Conservation (phyloP, 495 filamentous ascomycete genomes). For the Aspergillus conjunctus region DNA sequence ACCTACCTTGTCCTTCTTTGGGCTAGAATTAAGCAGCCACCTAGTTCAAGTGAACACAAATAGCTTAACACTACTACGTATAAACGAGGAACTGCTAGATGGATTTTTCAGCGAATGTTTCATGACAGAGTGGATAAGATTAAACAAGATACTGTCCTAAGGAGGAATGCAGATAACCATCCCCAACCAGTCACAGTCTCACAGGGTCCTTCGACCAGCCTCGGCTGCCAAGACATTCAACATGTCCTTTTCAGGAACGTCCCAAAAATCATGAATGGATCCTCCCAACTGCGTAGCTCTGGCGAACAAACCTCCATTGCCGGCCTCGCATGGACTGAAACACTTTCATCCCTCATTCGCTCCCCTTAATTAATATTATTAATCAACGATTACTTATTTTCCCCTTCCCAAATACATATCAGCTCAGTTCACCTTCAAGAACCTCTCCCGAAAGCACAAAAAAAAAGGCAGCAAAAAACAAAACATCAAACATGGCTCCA, state of each 20-base stretch:
- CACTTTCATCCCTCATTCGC: too few species aligned
- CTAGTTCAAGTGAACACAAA: not conserved
- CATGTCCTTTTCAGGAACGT: not conserved
- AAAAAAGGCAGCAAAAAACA: not conserved
- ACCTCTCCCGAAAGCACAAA: not conserved
- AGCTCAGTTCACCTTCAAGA: not conserved
- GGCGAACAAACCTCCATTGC: too few species aligned
- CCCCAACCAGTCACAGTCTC: not conserved
- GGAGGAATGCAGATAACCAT: not conserved
- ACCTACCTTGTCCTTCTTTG: too few species aligned
- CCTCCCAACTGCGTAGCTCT: too few species aligned
- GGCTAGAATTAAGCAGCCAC: too few species aligned
- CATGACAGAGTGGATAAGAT: not conserved
- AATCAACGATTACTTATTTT: not conserved
- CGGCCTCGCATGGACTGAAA: too few species aligned
- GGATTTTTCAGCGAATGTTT: not conserved
- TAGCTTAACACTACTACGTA: not conserved
- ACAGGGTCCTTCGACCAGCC: not conserved
- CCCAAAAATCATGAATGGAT: too few species aligned
- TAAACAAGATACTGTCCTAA: not conserved
- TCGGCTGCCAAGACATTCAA: constrained; percentile 5
- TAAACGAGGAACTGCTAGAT: not conserved
- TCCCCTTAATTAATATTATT: too few species aligned
- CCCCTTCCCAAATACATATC: not conserved
- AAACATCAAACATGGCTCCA: not conserved